Base-by-base conservation (phyloP, 805 yeast species). In the Hanseniaspora taiwanica region DNA sequence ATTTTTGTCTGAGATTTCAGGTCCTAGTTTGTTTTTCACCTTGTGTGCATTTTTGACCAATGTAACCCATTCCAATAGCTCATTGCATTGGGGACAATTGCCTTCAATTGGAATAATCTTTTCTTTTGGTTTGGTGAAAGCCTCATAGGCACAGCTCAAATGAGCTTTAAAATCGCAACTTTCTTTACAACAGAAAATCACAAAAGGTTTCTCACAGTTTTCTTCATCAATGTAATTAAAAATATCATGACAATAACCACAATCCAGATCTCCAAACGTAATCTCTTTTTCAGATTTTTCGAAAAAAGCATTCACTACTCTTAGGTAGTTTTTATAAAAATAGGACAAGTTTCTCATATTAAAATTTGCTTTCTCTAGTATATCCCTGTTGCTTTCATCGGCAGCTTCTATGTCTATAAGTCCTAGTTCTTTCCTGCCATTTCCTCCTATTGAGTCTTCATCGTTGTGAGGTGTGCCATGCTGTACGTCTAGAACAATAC, bases 201-300 rank as follows among this genome's bases (percentile, higher is more conserved):
- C 35, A 19, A 61, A 44, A 0, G 69, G 69, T 39, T 58, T 52
- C 29, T 40, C 41, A 1, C 21, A 37, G 1, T 17, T n/a, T 17
- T 55, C 48, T 8, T 52, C 56, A 10, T 59, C 54, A 1, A 63
- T 57, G 45, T 64, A 63, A 42, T 68, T 66, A 17, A 67, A 55
- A 0, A 13, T 8, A 0, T 25, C 25, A 1, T 42, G 21, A 42
- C 74, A 70, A 1, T 59, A 21, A 0, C 35, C 34, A 45, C 74
- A 69, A 0, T n/a, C 16, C 2, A 49, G 42, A 1, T 46, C 44
- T 1, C 62, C 59, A 36, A 38, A 44, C 1, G 47, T 42, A 13
- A 63, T 36, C 2, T 42, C 39, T 1, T 51, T 47, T 16, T 52
- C 46, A 25, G 43, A 54, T 27, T 29, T 43, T 6, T 46, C 36